Base-by-base conservation (phyloP, 2,329 filamentous ascomycete species). In the Aspergillus sp. region DNA sequence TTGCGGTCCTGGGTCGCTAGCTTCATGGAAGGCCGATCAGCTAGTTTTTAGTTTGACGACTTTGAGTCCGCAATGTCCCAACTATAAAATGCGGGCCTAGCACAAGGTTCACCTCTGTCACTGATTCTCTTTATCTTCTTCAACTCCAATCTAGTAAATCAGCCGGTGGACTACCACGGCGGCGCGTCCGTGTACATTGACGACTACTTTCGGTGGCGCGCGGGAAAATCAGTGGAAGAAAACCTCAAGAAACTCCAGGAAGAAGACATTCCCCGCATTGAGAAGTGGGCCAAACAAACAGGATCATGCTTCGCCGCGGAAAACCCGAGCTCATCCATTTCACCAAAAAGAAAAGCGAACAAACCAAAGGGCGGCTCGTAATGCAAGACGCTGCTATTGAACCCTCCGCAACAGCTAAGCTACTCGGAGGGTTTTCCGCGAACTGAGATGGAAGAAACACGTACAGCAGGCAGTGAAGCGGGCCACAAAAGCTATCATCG, bases 51-150 rank as follows among this genome's bases (percentile, higher is more conserved):
- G n/a, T 63, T 67, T 19, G 50, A 68, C 40, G 56, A 62, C 41
- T 66, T 59, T 47, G 19, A 59, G n/a, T 57, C 56, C 4, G 52
- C 60, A 31, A 12, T 14, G 3, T 11, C 33, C 0, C 44, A 43
- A 0, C 55, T 62, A 7, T 41, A 50, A 4, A 57, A 66, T 14
- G 53, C 63, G 2, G 60, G 59, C 15, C 61, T 66, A 2, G 62
- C 64, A 23, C 61, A 67, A 45, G 65, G 64, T 0, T 76, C 70
- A 0, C 70, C 67, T 1, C 58, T 77, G 0, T 77, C 71, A 0
- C 71, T 66, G 1, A 69, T 73, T 6, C 60, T 74, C 2, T 76
- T 73, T 55, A 64, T 70, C 15, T 73, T 74, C 64, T 75, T 71
- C 58, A 76, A 77, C 48, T 66, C 67, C 27, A 68, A 74, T 44